Base-by-base conservation (phyloP, 1,284 basidiomycete genomes). In the Pseudozyma flocculosa region DNA sequence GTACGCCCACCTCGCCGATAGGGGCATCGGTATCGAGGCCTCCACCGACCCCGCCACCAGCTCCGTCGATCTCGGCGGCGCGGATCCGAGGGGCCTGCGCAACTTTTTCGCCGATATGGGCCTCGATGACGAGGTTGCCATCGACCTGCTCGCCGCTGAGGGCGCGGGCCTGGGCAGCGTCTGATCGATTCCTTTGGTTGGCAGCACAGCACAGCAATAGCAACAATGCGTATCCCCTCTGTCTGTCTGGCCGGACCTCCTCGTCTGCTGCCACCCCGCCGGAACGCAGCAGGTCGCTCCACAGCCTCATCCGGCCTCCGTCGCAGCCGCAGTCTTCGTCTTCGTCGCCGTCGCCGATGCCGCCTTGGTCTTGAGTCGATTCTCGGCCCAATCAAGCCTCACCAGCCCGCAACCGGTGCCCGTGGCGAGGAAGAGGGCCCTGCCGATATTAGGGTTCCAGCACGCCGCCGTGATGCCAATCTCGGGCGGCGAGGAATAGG, bases 1-100 rank as follows among this genome's bases (percentile, higher is more conserved):
- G 18, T 65, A 65, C 40, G 26, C n/a, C 2, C 44, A 66, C 48
- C 32, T 66, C 11, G 13, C 24, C 13, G 36, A 87, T 84, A 17
- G 40, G 4, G 62, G 62, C 2, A 61, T 51, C 38, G 62, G 62
- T 0, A 50, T 66, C 32, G 62, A 66, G 15, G 57, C 62, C 3
- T 32, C 45, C 19, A 50, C 13, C 8, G 29, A 50, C 5, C n/a
- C 23, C 11, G 39, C 4, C 4, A 24, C 23, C 19, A 40, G 44
- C 9, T 32, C 3, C 22, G 48, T 65, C 3, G 48, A 65, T 21
- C 19, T 65, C 4, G 61, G 61, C 8, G 61, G 61, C 4, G 54
- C 50, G 2, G 54, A 51, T 48, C 50, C 54, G 14, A 48, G 38
- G 23, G 62, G 62, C 0, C 40, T 66, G 43, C 47, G 61, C 10